Evolutionary conservation across 768 basidiomycete species (phyloP), one percentile per base, ranked within the genome.

Genomic region (Phlebiopsis gigantea): DNA sequence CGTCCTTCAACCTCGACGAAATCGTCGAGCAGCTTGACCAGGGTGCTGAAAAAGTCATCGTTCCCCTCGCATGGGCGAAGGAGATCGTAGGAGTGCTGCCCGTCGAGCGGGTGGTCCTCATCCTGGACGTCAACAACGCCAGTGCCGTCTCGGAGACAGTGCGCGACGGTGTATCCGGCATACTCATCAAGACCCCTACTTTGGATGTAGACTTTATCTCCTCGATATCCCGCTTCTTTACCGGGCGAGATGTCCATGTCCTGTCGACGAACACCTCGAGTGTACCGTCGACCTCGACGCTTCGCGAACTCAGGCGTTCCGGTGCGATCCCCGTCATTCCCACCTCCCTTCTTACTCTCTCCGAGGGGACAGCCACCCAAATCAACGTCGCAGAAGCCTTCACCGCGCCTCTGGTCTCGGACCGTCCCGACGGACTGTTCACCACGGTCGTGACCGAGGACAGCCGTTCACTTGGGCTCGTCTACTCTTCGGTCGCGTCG

Each of bases 401-500:
- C 76, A 82, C 95, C 50, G 83, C 94, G 1, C 80, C 87, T 3
- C 71, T 97, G 48, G 71, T 78, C 21, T 92, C 93, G 1, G 96
- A 99, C 70, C 84, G 97, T 48, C 77, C 84, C 0, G 97, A 98
- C 69, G 93, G 91, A 30, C 81, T 99, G 41, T 94, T 92, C 72
- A 91, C 95, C 0, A 99, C 97, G 8, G 78, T 98, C 50, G 88
- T 98, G 29, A 87, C 92, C 1, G 80, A 89, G 60, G 82, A 82
- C 21, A 87, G 88, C 24, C 83, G 84, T 61, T 78, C 86, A 5
- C 83, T 98, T 15, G 97, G 97, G 17, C 81, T 99, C 55, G 97
- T 98, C 31, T 99, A 99, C 74, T 98, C 97, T 10, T 98, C 96
- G 21, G 64, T 70, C 51, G 85, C 88, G 63, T 96, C 94, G 4